Evolutionary conservation across 75 land plant species (phyloP).

Genomic region (Picea glauca): DNA sequence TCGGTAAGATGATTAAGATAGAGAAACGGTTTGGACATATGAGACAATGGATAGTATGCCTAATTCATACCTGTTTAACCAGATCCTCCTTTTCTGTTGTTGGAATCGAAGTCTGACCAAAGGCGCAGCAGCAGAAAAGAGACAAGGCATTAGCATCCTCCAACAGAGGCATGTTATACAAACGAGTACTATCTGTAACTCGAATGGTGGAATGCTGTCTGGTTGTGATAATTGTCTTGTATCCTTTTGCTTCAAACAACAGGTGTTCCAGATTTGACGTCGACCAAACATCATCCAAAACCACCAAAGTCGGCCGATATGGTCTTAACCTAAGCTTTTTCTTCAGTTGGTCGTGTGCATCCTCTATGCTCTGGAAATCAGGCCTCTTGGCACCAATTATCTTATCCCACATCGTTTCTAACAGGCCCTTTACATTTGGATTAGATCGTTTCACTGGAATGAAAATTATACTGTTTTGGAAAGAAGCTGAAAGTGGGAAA

Average conservation of each 20-base stretch:
- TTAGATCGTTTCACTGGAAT: conserved; percentile 48
- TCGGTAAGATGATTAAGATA: no score
- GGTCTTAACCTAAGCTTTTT: not conserved
- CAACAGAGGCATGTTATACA: no score
- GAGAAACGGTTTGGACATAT: no score
- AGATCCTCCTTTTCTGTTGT: no score
- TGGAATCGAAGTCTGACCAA: no score
- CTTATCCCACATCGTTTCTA: conserved; percentile 29
- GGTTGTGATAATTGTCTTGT: conserved; percentile 46
- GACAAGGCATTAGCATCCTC: no score
- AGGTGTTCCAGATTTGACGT: conserved; percentile 35
- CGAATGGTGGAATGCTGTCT: no score
- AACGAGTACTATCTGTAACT: no score
- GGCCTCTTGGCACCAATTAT: conserved; percentile 7
- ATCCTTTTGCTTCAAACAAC: conserved; percentile 26
- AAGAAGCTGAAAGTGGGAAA: conserved; percentile 25
- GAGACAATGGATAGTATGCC: no score
- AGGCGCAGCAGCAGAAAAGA: no score
- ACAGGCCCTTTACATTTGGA: conserved; percentile 20
- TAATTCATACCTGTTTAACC: no score
- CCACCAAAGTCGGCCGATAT: conserved; percentile 15
- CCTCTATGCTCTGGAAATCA: conserved; percentile 8
- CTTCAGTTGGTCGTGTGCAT: not conserved
- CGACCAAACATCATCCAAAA: conserved; percentile 64
- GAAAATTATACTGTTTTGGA: conserved; percentile 38